These are phyloP conservation scores for Coprinopsis marcescibilis DNA, from an alignment of 768 basidiomycete species.

Conservation along the genomic window DNA sequence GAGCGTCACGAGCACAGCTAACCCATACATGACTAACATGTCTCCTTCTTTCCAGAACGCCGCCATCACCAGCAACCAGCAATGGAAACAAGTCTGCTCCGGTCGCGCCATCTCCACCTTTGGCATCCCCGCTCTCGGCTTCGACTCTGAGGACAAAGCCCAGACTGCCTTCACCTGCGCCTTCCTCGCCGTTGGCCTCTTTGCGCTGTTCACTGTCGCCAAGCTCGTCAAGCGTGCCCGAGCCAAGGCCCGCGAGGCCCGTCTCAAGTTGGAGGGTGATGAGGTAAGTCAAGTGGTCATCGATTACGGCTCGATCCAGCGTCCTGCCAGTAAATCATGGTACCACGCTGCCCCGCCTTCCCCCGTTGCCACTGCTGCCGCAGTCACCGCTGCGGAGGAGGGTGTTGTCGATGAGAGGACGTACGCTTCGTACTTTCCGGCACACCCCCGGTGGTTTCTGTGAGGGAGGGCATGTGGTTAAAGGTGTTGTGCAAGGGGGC, in stretches of 20 bases:
- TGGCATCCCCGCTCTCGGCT: conserved; percentile 13
- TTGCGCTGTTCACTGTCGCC: conserved; percentile 31
- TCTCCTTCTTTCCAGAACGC: conserved; percentile 29
- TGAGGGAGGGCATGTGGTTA: conserved; percentile 17
- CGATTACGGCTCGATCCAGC: conserved; percentile 33
- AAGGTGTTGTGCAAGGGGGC: neutral
- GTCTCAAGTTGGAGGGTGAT: conserved; percentile 39
- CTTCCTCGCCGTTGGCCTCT: conserved; percentile 32
- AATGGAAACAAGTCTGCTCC: conserved; percentile 46
- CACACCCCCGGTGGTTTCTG: conserved; percentile 32
- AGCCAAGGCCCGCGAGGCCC: conserved; percentile 30
- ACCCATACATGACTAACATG: neutral
- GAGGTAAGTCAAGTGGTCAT: conserved; percentile 42
- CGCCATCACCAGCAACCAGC: conserved; percentile 49
- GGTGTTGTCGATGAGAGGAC: conserved; percentile 12
- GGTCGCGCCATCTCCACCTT: conserved; percentile 17
- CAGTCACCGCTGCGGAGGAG: conserved; percentile 15
- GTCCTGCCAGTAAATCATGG: conserved; percentile 12
- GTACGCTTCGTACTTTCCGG: conserved; percentile 24
- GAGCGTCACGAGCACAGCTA: conserved; percentile 1
- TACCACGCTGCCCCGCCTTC: neutral
- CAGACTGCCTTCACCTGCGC: conserved; percentile 32
- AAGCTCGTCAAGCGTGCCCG: conserved; percentile 36
- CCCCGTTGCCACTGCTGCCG: conserved; percentile 13
- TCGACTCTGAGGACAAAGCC: conserved; percentile 16